Base-by-base conservation (phyloP, 768 basidiomycete genomes). In the Amanita phalloides region DNA sequence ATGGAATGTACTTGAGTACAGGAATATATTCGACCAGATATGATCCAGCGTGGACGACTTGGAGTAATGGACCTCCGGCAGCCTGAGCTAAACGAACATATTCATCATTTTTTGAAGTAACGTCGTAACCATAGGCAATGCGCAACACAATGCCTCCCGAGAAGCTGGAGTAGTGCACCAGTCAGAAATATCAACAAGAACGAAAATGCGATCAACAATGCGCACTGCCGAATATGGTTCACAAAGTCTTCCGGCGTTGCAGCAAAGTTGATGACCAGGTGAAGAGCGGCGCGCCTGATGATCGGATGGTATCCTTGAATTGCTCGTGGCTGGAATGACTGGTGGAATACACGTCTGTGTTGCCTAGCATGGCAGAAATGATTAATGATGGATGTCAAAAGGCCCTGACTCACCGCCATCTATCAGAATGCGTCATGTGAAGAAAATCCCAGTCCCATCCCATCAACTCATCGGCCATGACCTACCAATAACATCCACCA, bases 11-110 rank as follows among this genome's bases (percentile, higher is more conserved):
- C 54, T 62, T 64, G 51, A 70, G 55, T 8, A 57, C 35, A 11
- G 71, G 68, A 30, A 69, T 51, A 33, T 56, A 62, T 32, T 71
- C 75, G 2, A 76, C 75, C 7, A 73, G 55, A 52, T 64, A 74
- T 0, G 61, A 59, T 17, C 73, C 71, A 30, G 66, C 64, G 54
- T 69, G 66, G 10, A 66, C 65, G 4, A 67, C 66, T 33, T 59
- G 59, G 10, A 58, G 1, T n/a, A 68, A 3, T 10, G 55, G 50
- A 6, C 42, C 28, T 50, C 64, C 56, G 13, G 57, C 57, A 6
- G 57, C 56, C 6, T 67, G 55, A 1, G 62, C 65, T 33, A 66
- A 49, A 10, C 50, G 55, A 17, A 72, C 56, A 51, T 72, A 67
- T 13, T 62, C 67, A 48, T 76, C 74, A 0, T 69, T 55, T 21